Base-by-base conservation (phyloP, 305 asterid genomes). In the Fraxinus xanthoxyloides region DNA sequence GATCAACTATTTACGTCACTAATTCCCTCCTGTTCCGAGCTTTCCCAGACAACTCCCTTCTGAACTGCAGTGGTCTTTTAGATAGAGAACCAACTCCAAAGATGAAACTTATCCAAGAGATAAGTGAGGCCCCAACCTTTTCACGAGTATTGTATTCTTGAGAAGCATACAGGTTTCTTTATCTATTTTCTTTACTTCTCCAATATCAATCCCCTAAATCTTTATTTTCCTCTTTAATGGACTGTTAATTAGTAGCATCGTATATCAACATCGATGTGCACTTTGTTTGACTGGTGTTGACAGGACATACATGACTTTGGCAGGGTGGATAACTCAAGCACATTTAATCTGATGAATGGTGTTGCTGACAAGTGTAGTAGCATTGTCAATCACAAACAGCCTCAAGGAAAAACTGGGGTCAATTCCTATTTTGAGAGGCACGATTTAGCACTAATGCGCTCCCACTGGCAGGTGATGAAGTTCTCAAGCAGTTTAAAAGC, bases 401-500 rank as follows among this genome's bases (percentile, higher is more conserved):
- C 85, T 80, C 89, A 72, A 81, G 94, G 95, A 13, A 83, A 85
- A 85, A 90, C 80, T 85, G 93, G 96, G 79, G 97, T 95, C 78
- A 89, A 80, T 89, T 90, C 98, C 72, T 97, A 90, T 88, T 97
- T 92, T 85, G 92, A 91, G 87, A 92, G 92, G 91, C 95, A 91
- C 12, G 98, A 93, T 84, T 80, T 91, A 67, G 94, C 98, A 72
- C 92, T 94, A 84, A 93, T 93, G 59, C 89, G 91, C 82, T 83
- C 89, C 87, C 96, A 94, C 82, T 97, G 99, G 99, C 99, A 97
- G 99, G 98, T 96, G 85, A 84, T 85, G 86, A 86, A 83, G 77
- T 82, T 79, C 51, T 75, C 82, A 80, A 59, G 77, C 15, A 40
- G 70, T 82, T 82, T 40, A 72, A 77, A 74, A 54, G 73, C 67